A percentile compares a stretch with the other conserved stretches of the same genome.
These are phyloP conservation scores for Fusarium heterosporum DNA, from an alignment of 2,329 filamentous ascomycete species.

Conservation along the genomic window DNA sequence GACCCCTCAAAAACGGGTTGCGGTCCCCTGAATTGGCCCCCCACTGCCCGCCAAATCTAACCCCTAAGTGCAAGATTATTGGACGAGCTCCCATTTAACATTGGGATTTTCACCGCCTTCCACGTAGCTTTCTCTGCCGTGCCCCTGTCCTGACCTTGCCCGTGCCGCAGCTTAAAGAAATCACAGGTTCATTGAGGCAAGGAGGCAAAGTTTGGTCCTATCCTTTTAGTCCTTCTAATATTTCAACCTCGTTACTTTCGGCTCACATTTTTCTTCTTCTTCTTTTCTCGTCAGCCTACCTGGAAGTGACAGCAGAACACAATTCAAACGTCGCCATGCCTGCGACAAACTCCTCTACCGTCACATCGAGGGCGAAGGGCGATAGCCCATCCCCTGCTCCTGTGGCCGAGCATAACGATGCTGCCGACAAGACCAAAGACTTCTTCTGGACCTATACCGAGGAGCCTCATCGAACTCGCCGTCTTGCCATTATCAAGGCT, in stretches of 20 bases:
- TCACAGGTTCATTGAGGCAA: not conserved
- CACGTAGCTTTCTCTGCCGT: slow-evolving; percentile 35
- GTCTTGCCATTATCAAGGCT: slow-evolving; percentile 96
- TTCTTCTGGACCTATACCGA: slow-evolving; percentile 99
- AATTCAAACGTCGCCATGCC: slow-evolving; percentile 35
- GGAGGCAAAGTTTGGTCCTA: slow-evolving; percentile 36
- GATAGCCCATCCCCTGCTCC: slow-evolving; percentile 36
- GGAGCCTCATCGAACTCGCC: slow-evolving; percentile 91
- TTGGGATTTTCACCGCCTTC: slow-evolving; percentile 46
- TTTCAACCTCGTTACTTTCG: slow-evolving; percentile 2
- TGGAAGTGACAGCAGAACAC: not conserved
- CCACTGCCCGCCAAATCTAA: slow-evolving; percentile 19
- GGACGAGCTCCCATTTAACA: slow-evolving; percentile 22
- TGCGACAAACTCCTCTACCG: slow-evolving; percentile 50
- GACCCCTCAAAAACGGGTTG: slow-evolving; percentile 39
- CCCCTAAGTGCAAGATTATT: slow-evolving; percentile 32
- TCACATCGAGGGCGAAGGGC: slow-evolving; percentile 50
- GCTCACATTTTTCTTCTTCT: not conserved
- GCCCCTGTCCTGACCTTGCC: slow-evolving; percentile 16
- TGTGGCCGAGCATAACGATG: slow-evolving; percentile 29
- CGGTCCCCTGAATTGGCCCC: slow-evolving; percentile 35
- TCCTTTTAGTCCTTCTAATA: slow-evolving; percentile 13
- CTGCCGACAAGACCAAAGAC: slow-evolving; percentile 53
- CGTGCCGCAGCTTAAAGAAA: slow-evolving; percentile 17
- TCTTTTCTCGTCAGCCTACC: not conserved